A percentile compares a stretch with the other conserved stretches of the same genome.
phyloP scores from a whole-genome alignment of 2,329 filamentous ascomycete species.

The Hirsutella thompsonii region DNA sequence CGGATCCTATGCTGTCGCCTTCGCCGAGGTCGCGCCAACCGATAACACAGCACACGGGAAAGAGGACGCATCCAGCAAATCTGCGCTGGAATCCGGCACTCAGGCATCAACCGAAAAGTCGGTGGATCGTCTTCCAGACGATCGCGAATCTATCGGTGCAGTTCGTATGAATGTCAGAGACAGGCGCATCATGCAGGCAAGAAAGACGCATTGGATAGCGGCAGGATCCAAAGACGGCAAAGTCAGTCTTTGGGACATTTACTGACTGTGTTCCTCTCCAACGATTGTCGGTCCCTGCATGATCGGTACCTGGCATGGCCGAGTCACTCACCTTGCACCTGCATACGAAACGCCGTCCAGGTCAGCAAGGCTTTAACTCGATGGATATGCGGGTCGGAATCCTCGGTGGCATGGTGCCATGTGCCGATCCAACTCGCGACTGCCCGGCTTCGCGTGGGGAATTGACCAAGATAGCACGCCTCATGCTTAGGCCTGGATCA shows the following conservation, averaged over 20 bases:
- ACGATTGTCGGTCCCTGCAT: too few species aligned
- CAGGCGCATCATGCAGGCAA: conserved; percentile 49
- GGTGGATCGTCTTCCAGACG: background rate
- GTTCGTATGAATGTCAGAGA: conserved; percentile 37
- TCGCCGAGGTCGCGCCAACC: conserved; percentile 35
- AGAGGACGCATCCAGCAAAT: background rate
- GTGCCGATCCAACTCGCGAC: too few species aligned
- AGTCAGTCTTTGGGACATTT: conserved; percentile 91
- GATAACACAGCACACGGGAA: background rate
- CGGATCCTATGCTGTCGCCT: conserved; percentile 71
- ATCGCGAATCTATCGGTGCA: background rate
- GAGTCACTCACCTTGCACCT: too few species aligned
- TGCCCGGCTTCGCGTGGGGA: too few species aligned
- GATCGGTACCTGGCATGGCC: too few species aligned
- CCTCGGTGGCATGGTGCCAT: too few species aligned
- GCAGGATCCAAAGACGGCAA: conserved; percentile 91
- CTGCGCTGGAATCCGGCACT: background rate
- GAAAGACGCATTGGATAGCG: conserved; percentile 73
- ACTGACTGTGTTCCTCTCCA: conserved; percentile 29
- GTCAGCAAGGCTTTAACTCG: too few species aligned
- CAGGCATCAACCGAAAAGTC: background rate
- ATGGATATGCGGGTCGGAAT: too few species aligned
- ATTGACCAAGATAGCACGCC: too few species aligned
- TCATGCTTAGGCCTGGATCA: background rate
- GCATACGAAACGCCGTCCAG: too few species aligned